A percentile compares a stretch with the other conserved stretches of the same genome.
Conservation (phyloP, 177 flowering plant genomes). For the Vitis hybrid region DNA sequence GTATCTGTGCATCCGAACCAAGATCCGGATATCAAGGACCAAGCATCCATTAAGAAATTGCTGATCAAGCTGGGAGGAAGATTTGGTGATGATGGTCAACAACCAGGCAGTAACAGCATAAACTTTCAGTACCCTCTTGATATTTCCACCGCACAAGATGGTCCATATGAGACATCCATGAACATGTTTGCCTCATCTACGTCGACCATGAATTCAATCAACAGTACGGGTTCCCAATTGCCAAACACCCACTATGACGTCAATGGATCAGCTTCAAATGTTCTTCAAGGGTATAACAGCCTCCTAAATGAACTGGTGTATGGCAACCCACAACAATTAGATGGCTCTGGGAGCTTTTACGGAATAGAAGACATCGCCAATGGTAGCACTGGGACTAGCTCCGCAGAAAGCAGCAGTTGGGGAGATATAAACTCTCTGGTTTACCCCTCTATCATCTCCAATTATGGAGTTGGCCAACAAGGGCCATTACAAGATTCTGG, state of each 20-base stretch:
- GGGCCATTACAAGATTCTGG: constrained; percentile 26
- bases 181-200: constrained; percentile 18
- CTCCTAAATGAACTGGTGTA: constrained; percentile 25
- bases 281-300: constrained; percentile 27
- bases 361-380: constrained; percentile 24
- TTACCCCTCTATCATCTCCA: constrained; percentile 28
- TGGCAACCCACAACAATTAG: constrained; percentile 18
- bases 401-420: constrained; percentile 45
- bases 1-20: constrained; percentile 15
- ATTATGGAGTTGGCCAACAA: constrained; percentile 32
- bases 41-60: constrained; percentile 39
- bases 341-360: constrained; percentile 25
- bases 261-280: constrained; percentile 4
- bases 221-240: constrained; percentile 19
- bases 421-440: constrained; percentile 34
- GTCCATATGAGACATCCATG: constrained; percentile 17
- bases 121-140: constrained; percentile 23
- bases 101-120: background rate
- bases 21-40: constrained; percentile 27
- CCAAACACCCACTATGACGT: constrained; percentile 12
- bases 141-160: constrained; percentile 25
- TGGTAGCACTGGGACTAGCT: constrained; percentile 28
- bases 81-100: constrained; percentile 32
- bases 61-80: constrained; percentile 52
- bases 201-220: constrained; percentile 14